Evolutionary conservation across 352 stramenopile genomes (phyloP).

Genomic region (Pythium monospermum): DNA sequence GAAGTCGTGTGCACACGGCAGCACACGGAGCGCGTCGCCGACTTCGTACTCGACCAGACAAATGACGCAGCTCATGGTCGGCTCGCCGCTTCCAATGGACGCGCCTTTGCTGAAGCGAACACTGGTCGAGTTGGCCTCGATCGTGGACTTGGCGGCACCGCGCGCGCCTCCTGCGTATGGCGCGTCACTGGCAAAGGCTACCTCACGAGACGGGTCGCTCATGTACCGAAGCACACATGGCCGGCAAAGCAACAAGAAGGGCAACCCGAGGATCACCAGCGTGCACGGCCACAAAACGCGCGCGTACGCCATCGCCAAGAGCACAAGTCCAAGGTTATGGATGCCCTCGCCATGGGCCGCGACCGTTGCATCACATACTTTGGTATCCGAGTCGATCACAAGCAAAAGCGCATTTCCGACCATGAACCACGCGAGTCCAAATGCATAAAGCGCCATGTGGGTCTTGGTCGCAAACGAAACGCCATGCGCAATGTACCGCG

Average conservation of each 20-base stretch:
- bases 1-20: conserved; percentile 20
- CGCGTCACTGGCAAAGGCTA: conserved; percentile 1
- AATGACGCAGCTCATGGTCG: conserved; percentile 16
- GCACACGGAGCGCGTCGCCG: conserved; percentile 12
- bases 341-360: conserved; percentile 3
- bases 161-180: conserved; percentile 5
- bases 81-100: conserved; percentile 5
- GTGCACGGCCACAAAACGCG: conserved; percentile 23
- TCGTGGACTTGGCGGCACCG: conserved; percentile 13
- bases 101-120: conserved; percentile 11
- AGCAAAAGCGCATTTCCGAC: conserved; percentile 20
- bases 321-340: conserved; percentile 10
- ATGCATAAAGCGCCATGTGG: conserved; percentile 18
- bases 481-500: conserved; percentile 4
- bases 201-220: conserved; percentile 9
- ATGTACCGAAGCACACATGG: conserved; percentile 18
- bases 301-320: conserved; percentile 20
- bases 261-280: conserved; percentile 15
- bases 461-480: conserved; percentile 13
- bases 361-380: conserved; percentile 3
- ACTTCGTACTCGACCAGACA: conserved; percentile 22
- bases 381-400: conserved; percentile 18
- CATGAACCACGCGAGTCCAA: conserved; percentile 22
- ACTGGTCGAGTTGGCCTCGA: conserved; percentile 11
- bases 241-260: conserved; percentile 13